Conservation (phyloP, 495 filamentous ascomycete species). For the Neurospora terricola region DNA sequence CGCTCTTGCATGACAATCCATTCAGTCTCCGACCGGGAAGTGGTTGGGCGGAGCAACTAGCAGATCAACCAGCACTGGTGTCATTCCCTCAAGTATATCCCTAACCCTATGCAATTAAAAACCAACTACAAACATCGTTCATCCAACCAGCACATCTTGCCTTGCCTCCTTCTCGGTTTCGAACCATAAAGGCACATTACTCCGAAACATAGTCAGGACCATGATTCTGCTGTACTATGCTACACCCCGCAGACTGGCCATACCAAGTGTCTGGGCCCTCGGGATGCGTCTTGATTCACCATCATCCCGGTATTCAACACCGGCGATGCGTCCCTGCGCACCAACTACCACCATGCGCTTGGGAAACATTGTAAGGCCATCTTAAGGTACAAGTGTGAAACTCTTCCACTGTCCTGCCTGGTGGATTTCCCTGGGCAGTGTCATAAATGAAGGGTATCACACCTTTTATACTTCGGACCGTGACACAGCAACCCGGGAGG, state of each 20-base stretch:
- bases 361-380: not conserved
- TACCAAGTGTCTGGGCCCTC: not conserved
- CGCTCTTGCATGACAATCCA: too few relatives aligned
- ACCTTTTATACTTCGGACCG: not conserved
- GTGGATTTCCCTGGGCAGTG: not conserved
- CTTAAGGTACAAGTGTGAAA: not conserved
- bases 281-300: not conserved
- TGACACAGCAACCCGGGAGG: not conserved
- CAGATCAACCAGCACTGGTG: not conserved
- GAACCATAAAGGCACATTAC: not conserved
- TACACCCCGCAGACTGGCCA: not conserved
- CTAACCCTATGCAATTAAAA: not conserved
- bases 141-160: not conserved
- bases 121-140: not conserved
- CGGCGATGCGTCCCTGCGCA: not conserved
- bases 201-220: not conserved
- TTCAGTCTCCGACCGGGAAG: not conserved
- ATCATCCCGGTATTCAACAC: not conserved
- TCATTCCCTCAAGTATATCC: not conserved
- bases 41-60: too few relatives aligned
- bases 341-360: not conserved
- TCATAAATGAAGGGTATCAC: not conserved
- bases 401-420: not conserved
- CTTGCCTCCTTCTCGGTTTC: not conserved
- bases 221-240: not conserved